A percentile compares a stretch with the other conserved stretches of the same genome.
Evolutionary conservation across 805 yeast genomes (phyloP).

Genomic region (Teunomyces gatunensis): DNA sequence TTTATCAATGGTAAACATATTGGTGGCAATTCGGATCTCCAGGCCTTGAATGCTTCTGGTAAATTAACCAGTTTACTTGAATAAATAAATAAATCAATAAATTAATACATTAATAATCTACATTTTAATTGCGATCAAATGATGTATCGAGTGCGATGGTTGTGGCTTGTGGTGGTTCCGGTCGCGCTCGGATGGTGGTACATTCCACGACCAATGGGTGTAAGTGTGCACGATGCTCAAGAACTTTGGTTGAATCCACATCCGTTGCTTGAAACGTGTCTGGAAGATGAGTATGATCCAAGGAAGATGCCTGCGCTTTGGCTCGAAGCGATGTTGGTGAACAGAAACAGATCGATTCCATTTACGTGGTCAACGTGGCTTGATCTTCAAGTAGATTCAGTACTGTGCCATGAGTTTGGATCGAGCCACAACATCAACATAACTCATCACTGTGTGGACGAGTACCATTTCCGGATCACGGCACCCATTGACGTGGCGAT

Average conservation of each 20-base stretch:
- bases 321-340: slow-evolving; percentile 10
- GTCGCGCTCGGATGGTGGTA: not conserved
- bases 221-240: slow-evolving; percentile 1
- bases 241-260: not conserved
- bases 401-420: not conserved
- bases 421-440: not conserved
- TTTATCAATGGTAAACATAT: slow-evolving; percentile 37
- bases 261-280: not conserved
- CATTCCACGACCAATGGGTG: slow-evolving; percentile 3
- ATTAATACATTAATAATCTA: no score
- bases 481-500: not conserved
- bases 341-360: slow-evolving; percentile 16
- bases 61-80: slow-evolving; percentile 15
- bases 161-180: no score
- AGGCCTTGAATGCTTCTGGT: slow-evolving; percentile 22
- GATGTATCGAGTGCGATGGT: no score
- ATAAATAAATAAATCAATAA: no score
- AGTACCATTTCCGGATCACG: not conserved
- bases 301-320: slow-evolving; percentile 29
- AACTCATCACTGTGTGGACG: not conserved
- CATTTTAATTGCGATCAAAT: no score
- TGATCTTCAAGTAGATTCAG: not conserved
- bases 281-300: slow-evolving; percentile 21
- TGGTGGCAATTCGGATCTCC: slow-evolving; percentile 39
- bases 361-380: slow-evolving; percentile 33